A percentile compares a stretch with the other conserved stretches of the same genome.
Evolutionary conservation across 768 basidiomycete species (phyloP).

Genomic region (Leccinum fibrillosum): DNA sequence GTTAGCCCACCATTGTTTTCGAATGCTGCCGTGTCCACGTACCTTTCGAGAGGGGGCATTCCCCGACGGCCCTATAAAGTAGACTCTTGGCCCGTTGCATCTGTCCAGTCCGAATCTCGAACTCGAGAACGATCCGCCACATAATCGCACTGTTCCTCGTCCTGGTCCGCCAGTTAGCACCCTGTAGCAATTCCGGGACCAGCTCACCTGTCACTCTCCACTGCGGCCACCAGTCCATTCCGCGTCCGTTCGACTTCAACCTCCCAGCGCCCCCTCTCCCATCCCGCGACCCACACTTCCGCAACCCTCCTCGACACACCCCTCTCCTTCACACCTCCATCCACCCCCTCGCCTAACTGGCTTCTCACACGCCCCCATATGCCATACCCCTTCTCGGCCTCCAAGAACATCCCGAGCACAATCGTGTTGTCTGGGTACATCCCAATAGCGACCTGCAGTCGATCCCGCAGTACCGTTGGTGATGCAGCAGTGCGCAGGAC

Average conservation of each 20-base stretch:
- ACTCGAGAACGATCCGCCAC: constrained; percentile 74
- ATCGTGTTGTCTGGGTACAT: constrained; percentile 69
- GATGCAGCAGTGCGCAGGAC: constrained; percentile 55
- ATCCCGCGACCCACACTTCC: constrained; percentile 79
- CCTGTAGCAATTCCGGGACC: too few relatives aligned
- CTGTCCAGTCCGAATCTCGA: constrained; percentile 66
- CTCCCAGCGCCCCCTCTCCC: constrained; percentile 72
- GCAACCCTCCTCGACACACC: constrained; percentile 54
- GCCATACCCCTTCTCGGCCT: constrained; percentile 72
- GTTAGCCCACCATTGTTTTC: constrained; percentile 9
- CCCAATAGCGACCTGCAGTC: constrained; percentile 51
- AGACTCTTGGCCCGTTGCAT: constrained; percentile 64
- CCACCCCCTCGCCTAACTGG: constrained; percentile 46
- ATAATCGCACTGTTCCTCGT: constrained; percentile 62
- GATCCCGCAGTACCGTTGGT: constrained; percentile 55
- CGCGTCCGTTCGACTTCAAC: constrained; percentile 69
- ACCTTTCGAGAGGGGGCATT: constrained; percentile 80
- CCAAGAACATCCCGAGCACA: constrained; percentile 69
- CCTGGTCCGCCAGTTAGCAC: constrained; percentile 36
- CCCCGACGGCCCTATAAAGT: constrained; percentile 68
- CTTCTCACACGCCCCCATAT: constrained; percentile 71
- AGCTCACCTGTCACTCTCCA: constrained; percentile 65
- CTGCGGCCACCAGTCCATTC: constrained; percentile 56
- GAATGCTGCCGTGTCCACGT: not conserved
- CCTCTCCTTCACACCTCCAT: constrained; percentile 44